Conservation (phyloP, 1,284 basidiomycete genomes). For the Ustilago shanxiensis region DNA sequence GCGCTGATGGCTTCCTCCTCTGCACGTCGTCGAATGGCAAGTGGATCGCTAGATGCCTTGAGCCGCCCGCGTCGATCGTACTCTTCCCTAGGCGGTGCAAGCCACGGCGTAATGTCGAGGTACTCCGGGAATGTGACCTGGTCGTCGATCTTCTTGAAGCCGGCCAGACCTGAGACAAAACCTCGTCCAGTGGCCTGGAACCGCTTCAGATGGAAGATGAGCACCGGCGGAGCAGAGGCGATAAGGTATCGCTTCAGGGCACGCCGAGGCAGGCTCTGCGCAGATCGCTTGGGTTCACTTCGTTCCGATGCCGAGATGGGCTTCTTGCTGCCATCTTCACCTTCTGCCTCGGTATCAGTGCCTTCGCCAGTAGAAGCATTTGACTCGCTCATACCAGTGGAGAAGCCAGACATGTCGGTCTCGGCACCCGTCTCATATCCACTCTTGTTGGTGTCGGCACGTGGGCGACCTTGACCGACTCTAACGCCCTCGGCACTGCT, state of each 20-base stretch:
- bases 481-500: conserved; percentile 33
- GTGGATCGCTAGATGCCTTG: conserved; percentile 69
- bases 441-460: conserved; percentile 16
- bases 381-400: conserved; percentile 43
- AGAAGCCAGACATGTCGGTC: conserved; percentile 49
- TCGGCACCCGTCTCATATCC: conserved; percentile 52
- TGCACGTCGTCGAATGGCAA: conserved; percentile 55
- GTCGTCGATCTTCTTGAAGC: conserved; percentile 85
- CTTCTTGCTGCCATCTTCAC: conserved; percentile 7
- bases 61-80: conserved; percentile 72
- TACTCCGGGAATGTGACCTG: conserved; percentile 87
- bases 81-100: conserved; percentile 84
- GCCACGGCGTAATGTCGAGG: conserved; percentile 85
- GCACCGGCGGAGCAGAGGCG: conserved; percentile 83
- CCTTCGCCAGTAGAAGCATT: conserved; percentile 39
- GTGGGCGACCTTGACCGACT: neutral
- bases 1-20: conserved; percentile 61
- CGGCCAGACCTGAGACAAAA: conserved; percentile 43
- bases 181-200: conserved; percentile 77
- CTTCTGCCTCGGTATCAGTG: conserved; percentile 41
- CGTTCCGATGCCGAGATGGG: neutral
- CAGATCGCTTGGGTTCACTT: conserved; percentile 45
- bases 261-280: conserved; percentile 77
- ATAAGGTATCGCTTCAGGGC: conserved; percentile 95
- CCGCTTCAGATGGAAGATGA: conserved; percentile 91